Base-by-base conservation (phyloP, 148 eudicot species). In the Diospyros lotus region DNA sequence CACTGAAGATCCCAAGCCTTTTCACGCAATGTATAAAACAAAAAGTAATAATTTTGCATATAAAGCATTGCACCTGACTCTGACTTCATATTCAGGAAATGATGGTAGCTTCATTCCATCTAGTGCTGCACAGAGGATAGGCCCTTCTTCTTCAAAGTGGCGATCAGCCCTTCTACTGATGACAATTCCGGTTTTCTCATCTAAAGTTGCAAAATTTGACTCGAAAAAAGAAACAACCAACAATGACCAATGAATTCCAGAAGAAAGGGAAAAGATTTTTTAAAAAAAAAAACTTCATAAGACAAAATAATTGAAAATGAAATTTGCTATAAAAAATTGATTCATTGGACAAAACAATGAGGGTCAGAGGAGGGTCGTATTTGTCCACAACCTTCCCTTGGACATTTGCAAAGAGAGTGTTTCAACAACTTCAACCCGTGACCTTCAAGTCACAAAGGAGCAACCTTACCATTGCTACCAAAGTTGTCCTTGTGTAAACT, bases 141-240 rank as follows among this genome's bases (percentile, higher is more conserved):
- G 99, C 58, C 99, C 99, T 86, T 92, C 99, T 77, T 95, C 99
- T 89, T 95, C 97, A 83, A 95, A 95, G 72, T 95, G 99, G 73
- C 99, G 88, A 76, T 95, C 97, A 73, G 96, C 97, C 84, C 99
- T 87, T 79, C 99, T 88, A 81, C 97, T 95, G 54, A 86, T 86
- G 14, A 95, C 97, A 46, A 90, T 63, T 74, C 98, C 97, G 61
- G 90, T 89, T 80, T 89, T 81, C 86, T 86, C 91, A 82, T 92
- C 93, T 81, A 95, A 76, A 52, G 99, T 95, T 6, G 99, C 99
- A 78, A 95, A 95, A 81, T 95, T 95, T 67, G 99, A 95, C 99
- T 95, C 87, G 60, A 80, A 40, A 67, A 51, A 5, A 51, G 18
- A n/a, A 39, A 44, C 39, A 68, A 6, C 50, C 63, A 73, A 17